phyloP scores from a whole-genome alignment of 768 basidiomycete species.

The Pleurotus giganteus region DNA sequence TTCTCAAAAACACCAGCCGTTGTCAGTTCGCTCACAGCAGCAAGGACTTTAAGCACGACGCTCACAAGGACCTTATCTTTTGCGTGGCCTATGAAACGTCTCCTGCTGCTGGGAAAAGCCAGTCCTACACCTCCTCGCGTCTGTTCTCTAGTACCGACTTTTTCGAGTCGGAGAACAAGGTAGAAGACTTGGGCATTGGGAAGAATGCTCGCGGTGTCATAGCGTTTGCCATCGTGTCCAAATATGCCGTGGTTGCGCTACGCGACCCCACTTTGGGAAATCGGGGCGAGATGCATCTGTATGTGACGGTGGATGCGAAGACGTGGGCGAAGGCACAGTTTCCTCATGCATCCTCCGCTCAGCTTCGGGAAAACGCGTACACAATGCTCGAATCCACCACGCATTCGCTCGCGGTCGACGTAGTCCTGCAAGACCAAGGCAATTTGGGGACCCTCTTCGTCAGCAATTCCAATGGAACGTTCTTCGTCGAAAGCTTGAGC shows the following conservation, averaged over 20 bases:
- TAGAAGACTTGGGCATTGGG: constrained; percentile 85
- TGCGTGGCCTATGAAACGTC: constrained; percentile 84
- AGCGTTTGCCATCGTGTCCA: constrained; percentile 89
- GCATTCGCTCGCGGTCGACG: constrained; percentile 93
- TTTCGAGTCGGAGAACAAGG: constrained; percentile 58
- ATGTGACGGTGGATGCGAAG: constrained; percentile 80
- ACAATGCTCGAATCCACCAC: constrained; percentile 94
- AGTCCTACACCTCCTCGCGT: constrained; percentile 58
- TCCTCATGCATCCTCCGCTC: constrained; percentile 82
- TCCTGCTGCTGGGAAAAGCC: constrained; percentile 38
- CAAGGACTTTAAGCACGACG: constrained; percentile 76
- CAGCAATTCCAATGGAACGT: constrained; percentile 94
- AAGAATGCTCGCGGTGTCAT: constrained; percentile 87
- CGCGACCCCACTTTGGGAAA: constrained; percentile 58
- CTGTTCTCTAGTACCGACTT: constrained; percentile 87
- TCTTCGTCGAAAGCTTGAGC: constrained; percentile 86
- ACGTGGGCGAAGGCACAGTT: constrained; percentile 89
- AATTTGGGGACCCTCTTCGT: constrained; percentile 90
- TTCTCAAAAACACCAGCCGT: constrained; percentile 68
- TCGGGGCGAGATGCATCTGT: constrained; percentile 77
- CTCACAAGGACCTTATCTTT: constrained; percentile 74
- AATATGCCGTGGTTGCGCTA: constrained; percentile 89
- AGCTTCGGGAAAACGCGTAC: constrained; percentile 87
- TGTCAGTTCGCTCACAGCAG: constrained; percentile 93
- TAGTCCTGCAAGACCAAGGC: constrained; percentile 67